A percentile compares a stretch with the other conserved stretches of the same genome.
Conservation (phyloP, 805 yeast genomes). For the Saccharomycopsis capsularis region DNA sequence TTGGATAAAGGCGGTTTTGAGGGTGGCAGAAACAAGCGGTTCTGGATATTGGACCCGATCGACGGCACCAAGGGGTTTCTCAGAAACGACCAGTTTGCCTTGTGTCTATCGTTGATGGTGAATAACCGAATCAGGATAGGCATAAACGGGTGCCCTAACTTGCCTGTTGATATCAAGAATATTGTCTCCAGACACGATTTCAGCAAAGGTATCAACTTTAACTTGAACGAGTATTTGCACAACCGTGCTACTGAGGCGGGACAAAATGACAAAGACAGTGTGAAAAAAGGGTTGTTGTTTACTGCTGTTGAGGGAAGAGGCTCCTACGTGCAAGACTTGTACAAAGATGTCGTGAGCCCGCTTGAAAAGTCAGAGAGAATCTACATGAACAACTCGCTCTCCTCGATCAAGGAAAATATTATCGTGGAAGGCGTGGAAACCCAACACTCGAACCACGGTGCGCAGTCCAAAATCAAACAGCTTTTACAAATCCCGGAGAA, state of each 20-base stretch:
- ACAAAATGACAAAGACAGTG: not conserved
- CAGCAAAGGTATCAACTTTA: slow-evolving; percentile 1
- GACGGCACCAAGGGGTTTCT: slow-evolving; percentile 97
- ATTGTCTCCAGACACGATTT: slow-evolving; percentile 26
- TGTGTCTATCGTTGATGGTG: slow-evolving; percentile 83
- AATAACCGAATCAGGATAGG: slow-evolving; percentile 84
- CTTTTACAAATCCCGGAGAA: slow-evolving; percentile 51
- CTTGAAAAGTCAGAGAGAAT: slow-evolving; percentile 1
- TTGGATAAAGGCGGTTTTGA: slow-evolving; percentile 26
- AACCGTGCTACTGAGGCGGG: not conserved
- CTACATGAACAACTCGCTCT: slow-evolving; percentile 42
- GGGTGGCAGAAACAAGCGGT: slow-evolving; percentile 76
- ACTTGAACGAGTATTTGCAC: slow-evolving; percentile 6
- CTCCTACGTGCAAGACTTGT: slow-evolving; percentile 42
- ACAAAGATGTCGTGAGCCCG: not conserved
- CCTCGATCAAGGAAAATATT: slow-evolving; percentile 43
- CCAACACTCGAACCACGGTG: slow-evolving; percentile 87
- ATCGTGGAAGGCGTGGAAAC: slow-evolving; percentile 94
- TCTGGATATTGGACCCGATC: slow-evolving; percentile 97
- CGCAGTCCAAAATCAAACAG: slow-evolving; percentile 69
- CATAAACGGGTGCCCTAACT: slow-evolving; percentile 93
- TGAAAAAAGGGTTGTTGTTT: slow-evolving; percentile 43
- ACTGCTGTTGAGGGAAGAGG: slow-evolving; percentile 66
- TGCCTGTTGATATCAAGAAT: slow-evolving; percentile 45
- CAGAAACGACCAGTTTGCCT: slow-evolving; percentile 95